A percentile compares a stretch with the other conserved stretches of the same genome.
Conservation (phyloP, 371 early-diverging fungal genomes). For the Coemansia sp. region DNA sequence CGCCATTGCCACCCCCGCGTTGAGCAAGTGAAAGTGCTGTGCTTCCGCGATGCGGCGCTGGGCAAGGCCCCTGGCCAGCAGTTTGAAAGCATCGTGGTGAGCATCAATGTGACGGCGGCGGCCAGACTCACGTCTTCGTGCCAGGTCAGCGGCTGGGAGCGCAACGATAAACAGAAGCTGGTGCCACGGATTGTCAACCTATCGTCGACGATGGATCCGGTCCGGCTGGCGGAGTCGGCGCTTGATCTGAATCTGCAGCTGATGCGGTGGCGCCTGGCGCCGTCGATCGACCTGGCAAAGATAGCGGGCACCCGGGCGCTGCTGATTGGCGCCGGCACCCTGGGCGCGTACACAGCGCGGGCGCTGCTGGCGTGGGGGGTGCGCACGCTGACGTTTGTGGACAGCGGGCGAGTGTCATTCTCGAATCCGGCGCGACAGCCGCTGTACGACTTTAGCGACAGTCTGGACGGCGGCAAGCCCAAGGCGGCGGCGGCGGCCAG, state of each 20-base stretch:
- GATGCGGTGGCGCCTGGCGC: conserved; percentile 94
- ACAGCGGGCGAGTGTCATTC: conserved; percentile 87
- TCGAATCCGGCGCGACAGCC: conserved; percentile 97
- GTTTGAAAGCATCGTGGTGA: conserved; percentile 24
- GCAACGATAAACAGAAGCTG: conserved; percentile 73
- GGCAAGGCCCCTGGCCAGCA: background rate
- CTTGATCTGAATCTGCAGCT: conserved; percentile 92
- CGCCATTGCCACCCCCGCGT: conserved; percentile 56
- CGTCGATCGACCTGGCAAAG: conserved; percentile 78
- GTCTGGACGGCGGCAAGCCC: conserved; percentile 74
- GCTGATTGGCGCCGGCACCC: conserved; percentile 92
- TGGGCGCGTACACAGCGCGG: conserved; percentile 92
- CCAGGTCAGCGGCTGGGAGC: conserved; percentile 85
- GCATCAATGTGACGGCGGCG: conserved; percentile 17
- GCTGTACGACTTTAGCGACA: conserved; percentile 85
- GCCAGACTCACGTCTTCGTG: conserved; percentile 5
- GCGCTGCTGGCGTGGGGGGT: conserved; percentile 87
- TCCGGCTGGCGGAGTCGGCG: conserved; percentile 78
- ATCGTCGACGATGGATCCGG: conserved; percentile 82
- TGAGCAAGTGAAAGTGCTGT: conserved; percentile 60
- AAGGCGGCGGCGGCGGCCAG: conserved; percentile 89
- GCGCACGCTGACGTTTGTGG: conserved; percentile 89
- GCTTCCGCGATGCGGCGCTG: conserved; percentile 63
- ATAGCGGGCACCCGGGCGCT: conserved; percentile 75
- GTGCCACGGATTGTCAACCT: conserved; percentile 83